These are phyloP conservation scores for Excoecaria agallocha DNA, from an alignment of 345 rosid genomes.

Conservation along the genomic window DNA sequence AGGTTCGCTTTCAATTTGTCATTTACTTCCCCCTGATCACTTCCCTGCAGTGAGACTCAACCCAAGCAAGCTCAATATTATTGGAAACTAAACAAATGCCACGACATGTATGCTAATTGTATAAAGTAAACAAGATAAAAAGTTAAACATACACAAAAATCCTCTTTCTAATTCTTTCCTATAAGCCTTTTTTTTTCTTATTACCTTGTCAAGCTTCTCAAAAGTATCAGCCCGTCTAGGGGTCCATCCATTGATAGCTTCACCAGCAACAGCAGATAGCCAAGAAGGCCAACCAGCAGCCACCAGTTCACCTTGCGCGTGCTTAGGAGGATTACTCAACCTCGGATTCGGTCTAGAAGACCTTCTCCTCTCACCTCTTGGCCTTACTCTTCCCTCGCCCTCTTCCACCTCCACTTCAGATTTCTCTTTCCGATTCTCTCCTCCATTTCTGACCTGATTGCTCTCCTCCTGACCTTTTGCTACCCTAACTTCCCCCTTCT, in stretches of 20 bases:
- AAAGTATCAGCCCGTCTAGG: slow-evolving; percentile 35
- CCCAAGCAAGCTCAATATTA: neutral
- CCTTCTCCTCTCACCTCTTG: slow-evolving; percentile 18
- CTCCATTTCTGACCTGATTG: slow-evolving; percentile 10
- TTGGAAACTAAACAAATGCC: neutral
- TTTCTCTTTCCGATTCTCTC: slow-evolving; percentile 1
- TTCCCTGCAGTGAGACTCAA: neutral
- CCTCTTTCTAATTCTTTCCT: neutral
- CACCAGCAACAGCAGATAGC: slow-evolving; percentile 37
- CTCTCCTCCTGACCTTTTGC: slow-evolving; percentile 23
- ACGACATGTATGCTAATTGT: neutral
- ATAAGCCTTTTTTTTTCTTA: neutral
- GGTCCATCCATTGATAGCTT: slow-evolving; percentile 34
- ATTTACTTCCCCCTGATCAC: neutral
- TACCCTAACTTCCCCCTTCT: slow-evolving; percentile 22
- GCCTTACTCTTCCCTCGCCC: neutral
- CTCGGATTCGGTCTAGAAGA: slow-evolving; percentile 31
- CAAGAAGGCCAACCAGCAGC: slow-evolving; percentile 38
- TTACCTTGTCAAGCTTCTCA: slow-evolving; percentile 34
- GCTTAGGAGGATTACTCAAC: slow-evolving; percentile 31
- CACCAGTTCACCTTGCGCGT: slow-evolving; percentile 31
- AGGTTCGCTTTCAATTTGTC: neutral
- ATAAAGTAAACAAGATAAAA: neutral
- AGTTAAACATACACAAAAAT: neutral
- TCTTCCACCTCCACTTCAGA: slow-evolving; percentile 2